Evolutionary conservation across 129 eudicot genomes (phyloP).

Genomic region (Artemisia annua): DNA sequence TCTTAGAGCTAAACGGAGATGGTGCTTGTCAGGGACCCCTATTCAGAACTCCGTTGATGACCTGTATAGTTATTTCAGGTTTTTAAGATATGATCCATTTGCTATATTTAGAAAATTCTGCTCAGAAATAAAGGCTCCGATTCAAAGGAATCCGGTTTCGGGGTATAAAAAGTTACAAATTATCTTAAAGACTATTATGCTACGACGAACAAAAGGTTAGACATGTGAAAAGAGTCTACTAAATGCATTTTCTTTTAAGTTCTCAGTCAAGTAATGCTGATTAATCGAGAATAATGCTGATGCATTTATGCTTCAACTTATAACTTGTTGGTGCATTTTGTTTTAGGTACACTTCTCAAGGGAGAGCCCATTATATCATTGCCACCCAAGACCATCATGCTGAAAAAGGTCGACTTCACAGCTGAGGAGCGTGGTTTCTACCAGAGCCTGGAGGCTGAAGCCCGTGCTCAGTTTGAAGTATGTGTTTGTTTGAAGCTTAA

Average conservation of each 20-base stretch:
- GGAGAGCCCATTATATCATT: slow-evolving; percentile 85
- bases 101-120: slow-evolving; percentile 58
- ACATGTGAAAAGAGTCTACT: not conserved
- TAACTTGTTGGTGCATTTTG: not conserved
- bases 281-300: slow-evolving; percentile 6
- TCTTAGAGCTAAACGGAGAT: slow-evolving; percentile 91
- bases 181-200: slow-evolving; percentile 81
- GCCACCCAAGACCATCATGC: slow-evolving; percentile 73
- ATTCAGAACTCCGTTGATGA: slow-evolving; percentile 91
- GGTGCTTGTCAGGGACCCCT: slow-evolving; percentile 98
- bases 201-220: slow-evolving; percentile 92
- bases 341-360: slow-evolving; percentile 73
- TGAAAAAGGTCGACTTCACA: slow-evolving; percentile 76
- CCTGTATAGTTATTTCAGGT: slow-evolving; percentile 91
- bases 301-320: too few species aligned
- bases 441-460: slow-evolving; percentile 74
- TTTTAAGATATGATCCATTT: slow-evolving; percentile 79
- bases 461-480: slow-evolving; percentile 91
- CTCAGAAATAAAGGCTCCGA: slow-evolving; percentile 63
- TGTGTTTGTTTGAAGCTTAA: slow-evolving; percentile 29
- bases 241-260: not conserved
- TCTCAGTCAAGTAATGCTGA: slow-evolving; percentile 6
- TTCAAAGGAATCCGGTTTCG: slow-evolving; percentile 53
- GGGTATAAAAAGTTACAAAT: slow-evolving; percentile 80
- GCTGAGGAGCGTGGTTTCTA: slow-evolving; percentile 84